Base-by-base conservation (phyloP, 1,284 basidiomycete species). In the Anthracocystis panici-leucophaei region DNA sequence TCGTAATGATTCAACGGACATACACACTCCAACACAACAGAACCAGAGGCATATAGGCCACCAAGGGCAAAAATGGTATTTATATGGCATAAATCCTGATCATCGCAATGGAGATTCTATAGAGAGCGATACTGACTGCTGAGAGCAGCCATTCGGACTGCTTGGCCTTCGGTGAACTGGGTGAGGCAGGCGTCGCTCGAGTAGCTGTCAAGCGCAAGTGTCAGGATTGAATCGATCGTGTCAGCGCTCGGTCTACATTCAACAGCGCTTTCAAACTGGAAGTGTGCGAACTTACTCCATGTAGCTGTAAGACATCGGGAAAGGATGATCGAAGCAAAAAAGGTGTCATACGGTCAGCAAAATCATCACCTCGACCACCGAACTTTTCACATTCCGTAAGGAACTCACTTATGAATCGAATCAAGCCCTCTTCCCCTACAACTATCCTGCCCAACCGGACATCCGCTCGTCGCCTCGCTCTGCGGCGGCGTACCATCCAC, bases 401-500 rank as follows among this genome's bases (percentile, higher is more conserved):
- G 29, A 12, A 67, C 61, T 58, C 35, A 73, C 60, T 78, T 79
- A 61, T 79, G 74, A 44, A 79, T 68, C 10, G 58, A 58, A 53
- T 79, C 77, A 12, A 58, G 31, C 5, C 77, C 77, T 8, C 66
- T 66, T 11, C 70, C 70, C 1, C 27, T 9, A 33, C 77, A 79
- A 41, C 61, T 65, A 52, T 80, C 78, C 46, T 75, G 64, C 16
- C 57, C 53, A 3, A 40, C 23, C 3, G 78, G 77, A 46, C 78
- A 78, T 2, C 77, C 78, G 16, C 46, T 64, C 12, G 76, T 73
- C 3, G 77, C 65, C 2, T 25, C 23, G n/a, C 57, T 64, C 60
- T 80, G 69, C 38, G 78, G 67, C 27, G 89, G 87, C 2, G 89
- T 89, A 74, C 90, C 89, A 40, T 80, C 76, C 57, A 90, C 89